phyloP scores from a whole-genome alignment of 768 basidiomycete genomes.

The Kwoniella sp. region DNA sequence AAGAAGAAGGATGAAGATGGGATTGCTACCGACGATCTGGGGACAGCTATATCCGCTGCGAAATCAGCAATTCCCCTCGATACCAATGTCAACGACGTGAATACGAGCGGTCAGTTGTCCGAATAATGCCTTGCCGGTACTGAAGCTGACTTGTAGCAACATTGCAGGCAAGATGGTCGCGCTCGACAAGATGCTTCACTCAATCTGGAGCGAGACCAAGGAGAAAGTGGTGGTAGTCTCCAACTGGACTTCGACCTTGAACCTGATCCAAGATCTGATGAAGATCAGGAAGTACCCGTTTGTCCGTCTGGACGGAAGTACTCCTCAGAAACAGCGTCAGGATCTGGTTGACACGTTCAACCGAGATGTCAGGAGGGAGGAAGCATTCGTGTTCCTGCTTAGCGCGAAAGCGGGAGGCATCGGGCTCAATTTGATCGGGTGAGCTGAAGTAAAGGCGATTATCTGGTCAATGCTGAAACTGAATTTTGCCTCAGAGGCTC shows the following conservation, averaged over 20 bases:
- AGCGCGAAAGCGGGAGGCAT: constrained; percentile 96
- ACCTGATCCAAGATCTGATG: constrained; percentile 86
- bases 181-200: constrained; percentile 45
- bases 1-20: constrained; percentile 69
- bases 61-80: constrained; percentile 48
- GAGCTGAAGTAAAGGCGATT: background rate
- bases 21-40: constrained; percentile 58
- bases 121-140: background rate
- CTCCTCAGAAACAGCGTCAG: constrained; percentile 49
- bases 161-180: constrained; percentile 47
- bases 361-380: constrained; percentile 66
- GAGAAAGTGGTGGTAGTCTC: constrained; percentile 92
- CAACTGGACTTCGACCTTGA: constrained; percentile 93
- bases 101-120: constrained; percentile 70
- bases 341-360: constrained; percentile 90
- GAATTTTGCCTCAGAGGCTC: constrained; percentile 69
- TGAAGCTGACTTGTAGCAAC: background rate
- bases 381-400: constrained; percentile 81
- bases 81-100: constrained; percentile 62
- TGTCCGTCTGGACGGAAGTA: constrained; percentile 81
- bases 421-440: constrained; percentile 70
- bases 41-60: constrained; percentile 29
- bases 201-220: constrained; percentile 62
- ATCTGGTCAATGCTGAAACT: background rate
- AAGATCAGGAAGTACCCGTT: constrained; percentile 73